A percentile compares a stretch with the other conserved stretches of the same genome.
phyloP scores from a whole-genome alignment of 2,329 filamentous ascomycete species.

The Stemphylium beticola region DNA sequence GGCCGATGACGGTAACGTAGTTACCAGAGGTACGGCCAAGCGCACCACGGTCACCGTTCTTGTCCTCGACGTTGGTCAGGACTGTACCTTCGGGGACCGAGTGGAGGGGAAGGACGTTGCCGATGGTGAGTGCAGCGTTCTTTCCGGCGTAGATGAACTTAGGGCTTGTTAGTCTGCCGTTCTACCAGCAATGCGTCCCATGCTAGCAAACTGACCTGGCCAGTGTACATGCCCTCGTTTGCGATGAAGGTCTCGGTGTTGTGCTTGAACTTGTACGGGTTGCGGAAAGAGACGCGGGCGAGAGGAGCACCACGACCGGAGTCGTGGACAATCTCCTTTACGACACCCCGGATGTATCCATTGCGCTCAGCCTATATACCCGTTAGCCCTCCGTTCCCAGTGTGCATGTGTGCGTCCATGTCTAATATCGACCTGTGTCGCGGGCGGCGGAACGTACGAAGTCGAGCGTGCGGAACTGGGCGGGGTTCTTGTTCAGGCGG shows the following conservation, averaged over 20 bases:
- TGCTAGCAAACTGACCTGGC: conserved; percentile 64
- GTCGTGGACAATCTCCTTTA: conserved; percentile 99
- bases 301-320: conserved; percentile 94
- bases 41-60: conserved; percentile 93
- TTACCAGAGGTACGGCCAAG: conserved; percentile 98
- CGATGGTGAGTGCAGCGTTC: conserved; percentile 95
- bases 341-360: conserved; percentile 95
- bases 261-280: conserved; percentile 98
- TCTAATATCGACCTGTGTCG: conserved; percentile 25
- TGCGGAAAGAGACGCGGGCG: conserved; percentile 94
- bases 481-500: conserved; percentile 86
- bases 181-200: background rate
- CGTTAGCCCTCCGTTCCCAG: conserved; percentile 46
- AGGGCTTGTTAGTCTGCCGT: conserved; percentile 25
- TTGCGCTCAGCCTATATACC: conserved; percentile 75
- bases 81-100: conserved; percentile 99
- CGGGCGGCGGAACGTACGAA: conserved; percentile 60
- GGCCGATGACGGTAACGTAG: conserved; percentile 78
- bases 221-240: conserved; percentile 99
- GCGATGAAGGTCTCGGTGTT: conserved; percentile 99
- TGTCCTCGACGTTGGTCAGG: conserved; percentile 99
- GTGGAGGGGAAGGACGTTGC: conserved; percentile 94
- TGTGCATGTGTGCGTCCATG: background rate
- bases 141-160: conserved; percentile 99
- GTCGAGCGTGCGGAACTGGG: conserved; percentile 96